Evolutionary conservation across 2,329 filamentous ascomycete genomes (phyloP).

Genomic region (Colletotrichum truncatum): DNA sequence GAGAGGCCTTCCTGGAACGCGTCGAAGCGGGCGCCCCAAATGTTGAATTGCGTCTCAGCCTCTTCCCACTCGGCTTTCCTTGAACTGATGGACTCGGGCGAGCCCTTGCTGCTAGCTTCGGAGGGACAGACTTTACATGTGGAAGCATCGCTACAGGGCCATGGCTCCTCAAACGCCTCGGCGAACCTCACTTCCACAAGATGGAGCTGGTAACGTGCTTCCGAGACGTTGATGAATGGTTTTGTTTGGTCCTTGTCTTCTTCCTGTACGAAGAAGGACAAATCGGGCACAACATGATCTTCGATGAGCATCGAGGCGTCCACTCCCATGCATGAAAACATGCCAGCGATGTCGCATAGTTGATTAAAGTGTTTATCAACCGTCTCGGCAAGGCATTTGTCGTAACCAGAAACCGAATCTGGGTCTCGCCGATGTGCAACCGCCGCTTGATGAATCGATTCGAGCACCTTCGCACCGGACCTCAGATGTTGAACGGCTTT

Average conservation of each 20-base stretch:
- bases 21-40: constrained; percentile 15
- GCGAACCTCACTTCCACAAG: constrained; percentile 2
- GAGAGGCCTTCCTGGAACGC: neutral
- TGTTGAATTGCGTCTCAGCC: neutral
- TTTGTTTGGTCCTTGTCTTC: neutral
- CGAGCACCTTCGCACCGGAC: constrained; percentile 10
- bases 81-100: neutral
- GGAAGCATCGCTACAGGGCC: neutral
- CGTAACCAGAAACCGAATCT: neutral
- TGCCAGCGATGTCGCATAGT: constrained; percentile 14
- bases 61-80: neutral
- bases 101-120: neutral
- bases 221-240: constrained; percentile 2
- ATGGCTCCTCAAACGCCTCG: neutral
- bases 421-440: neutral
- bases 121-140: neutral
- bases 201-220: constrained; percentile 7
- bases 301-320: constrained; percentile 14
- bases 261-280: constrained; percentile 12
- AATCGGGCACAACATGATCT: constrained; percentile 9
- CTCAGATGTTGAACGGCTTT: constrained; percentile 12
- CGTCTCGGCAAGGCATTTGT: constrained; percentile 5
- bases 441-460: constrained; percentile 13
- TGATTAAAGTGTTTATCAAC: constrained; percentile 9
- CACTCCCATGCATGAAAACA: constrained; percentile 23